phyloP scores from a whole-genome alignment of 192 early-diverging fungal species.

The Coemansia sp. region DNA sequence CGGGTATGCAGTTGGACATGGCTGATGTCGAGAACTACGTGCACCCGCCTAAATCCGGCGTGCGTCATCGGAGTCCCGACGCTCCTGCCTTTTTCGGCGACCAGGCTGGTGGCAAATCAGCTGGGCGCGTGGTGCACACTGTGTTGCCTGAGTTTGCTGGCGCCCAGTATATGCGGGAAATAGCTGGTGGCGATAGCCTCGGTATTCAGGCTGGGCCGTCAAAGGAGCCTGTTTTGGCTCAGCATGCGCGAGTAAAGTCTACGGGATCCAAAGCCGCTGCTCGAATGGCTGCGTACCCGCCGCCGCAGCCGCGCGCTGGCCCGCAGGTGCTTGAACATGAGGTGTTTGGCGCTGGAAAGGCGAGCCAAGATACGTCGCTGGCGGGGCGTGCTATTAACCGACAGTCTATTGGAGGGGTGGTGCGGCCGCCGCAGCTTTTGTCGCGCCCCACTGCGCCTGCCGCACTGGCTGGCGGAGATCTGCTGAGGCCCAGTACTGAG shows the following conservation, averaged over 20 bases:
- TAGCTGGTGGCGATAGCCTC: slow-evolving; percentile 2
- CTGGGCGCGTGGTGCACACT: slow-evolving; percentile 5
- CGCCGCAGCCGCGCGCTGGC: slow-evolving; percentile 18
- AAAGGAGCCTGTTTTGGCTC: not conserved
- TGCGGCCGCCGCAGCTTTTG: slow-evolving; percentile 10
- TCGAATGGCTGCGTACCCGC: slow-evolving; percentile 24
- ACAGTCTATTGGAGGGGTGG: not conserved
- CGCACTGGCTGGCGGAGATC: slow-evolving; percentile 2
- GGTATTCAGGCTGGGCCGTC: not conserved
- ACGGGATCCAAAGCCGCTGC: not conserved
- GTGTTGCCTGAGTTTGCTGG: slow-evolving; percentile 43
- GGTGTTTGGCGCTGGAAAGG: slow-evolving; percentile 26
- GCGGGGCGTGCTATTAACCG: not conserved
- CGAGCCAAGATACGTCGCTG: not conserved
- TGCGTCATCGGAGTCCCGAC: not conserved
- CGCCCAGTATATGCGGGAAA: slow-evolving; percentile 46
- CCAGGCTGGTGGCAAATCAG: slow-evolving; percentile 37
- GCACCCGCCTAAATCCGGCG: slow-evolving; percentile 27
- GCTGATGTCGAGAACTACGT: slow-evolving; percentile 54
- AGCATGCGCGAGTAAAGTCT: slow-evolving; percentile 3
- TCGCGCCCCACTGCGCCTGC: slow-evolving; percentile 28
- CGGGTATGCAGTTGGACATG: slow-evolving; percentile 43
- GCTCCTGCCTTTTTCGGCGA: slow-evolving; percentile 35
- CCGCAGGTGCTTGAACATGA: slow-evolving; percentile 51
- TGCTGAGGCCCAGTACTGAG: not conserved